Evolutionary conservation across 2,329 filamentous ascomycete species (phyloP).

Genomic region (Neonectria coccinea): DNA sequence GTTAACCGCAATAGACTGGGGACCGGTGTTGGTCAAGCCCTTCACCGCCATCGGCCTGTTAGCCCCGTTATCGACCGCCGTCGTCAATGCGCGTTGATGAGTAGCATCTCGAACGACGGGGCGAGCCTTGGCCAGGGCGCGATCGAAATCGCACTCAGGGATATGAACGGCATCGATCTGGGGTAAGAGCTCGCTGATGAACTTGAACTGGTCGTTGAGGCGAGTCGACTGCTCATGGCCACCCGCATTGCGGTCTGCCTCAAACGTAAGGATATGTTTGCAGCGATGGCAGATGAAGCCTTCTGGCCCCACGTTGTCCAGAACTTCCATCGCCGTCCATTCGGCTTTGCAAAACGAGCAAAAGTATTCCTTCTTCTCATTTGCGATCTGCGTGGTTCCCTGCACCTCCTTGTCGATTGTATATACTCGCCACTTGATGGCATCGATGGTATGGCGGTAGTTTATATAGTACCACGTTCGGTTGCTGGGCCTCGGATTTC

Average conservation of each 20-base stretch:
- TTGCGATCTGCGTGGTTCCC: constrained; percentile 80
- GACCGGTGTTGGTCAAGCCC: constrained; percentile 73
- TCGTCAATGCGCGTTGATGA: constrained; percentile 72
- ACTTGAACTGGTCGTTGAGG: constrained; percentile 83
- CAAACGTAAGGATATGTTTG: constrained; percentile 70
- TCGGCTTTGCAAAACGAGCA: constrained; percentile 85
- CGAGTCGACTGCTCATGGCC: constrained; percentile 79
- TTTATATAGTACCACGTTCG: constrained; percentile 98
- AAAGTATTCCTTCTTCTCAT: constrained; percentile 91
- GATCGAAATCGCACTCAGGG: constrained; percentile 79
- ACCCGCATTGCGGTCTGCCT: constrained; percentile 74
- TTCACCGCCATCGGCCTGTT: constrained; percentile 75
- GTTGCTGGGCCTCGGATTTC: constrained; percentile 83
- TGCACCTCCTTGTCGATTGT: constrained; percentile 91
- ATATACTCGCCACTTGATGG: constrained; percentile 94
- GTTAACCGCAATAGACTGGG: constrained; percentile 76
- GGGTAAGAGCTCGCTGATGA: constrained; percentile 80
- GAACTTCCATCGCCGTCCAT: constrained; percentile 90
- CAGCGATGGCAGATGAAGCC: constrained; percentile 91
- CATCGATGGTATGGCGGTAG: constrained; percentile 92
- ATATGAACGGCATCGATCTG: constrained; percentile 81
- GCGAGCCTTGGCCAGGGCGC: constrained; percentile 71
- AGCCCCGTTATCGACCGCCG: constrained; percentile 65
- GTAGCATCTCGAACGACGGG: constrained; percentile 75
- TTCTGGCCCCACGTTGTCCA: constrained; percentile 76